phyloP scores from a whole-genome alignment of 306 rosid species.

The Comarum palustre region DNA sequence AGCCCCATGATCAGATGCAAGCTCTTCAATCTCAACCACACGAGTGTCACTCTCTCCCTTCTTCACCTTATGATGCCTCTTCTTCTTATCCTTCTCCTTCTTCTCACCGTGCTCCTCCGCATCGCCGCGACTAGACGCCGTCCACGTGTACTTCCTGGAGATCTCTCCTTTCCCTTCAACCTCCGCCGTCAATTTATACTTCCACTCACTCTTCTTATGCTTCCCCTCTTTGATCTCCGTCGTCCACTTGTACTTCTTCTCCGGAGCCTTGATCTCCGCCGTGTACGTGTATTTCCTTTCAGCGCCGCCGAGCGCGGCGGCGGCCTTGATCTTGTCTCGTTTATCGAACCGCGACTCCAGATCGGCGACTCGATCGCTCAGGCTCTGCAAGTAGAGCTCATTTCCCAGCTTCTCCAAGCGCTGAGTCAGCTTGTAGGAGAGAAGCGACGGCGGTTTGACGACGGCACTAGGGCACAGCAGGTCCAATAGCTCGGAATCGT shows the following conservation, averaged over 20 bases:
- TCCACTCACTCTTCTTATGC: slow-evolving; percentile 38
- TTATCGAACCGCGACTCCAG: slow-evolving; percentile 73
- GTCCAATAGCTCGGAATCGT: slow-evolving; percentile 36
- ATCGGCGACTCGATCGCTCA: slow-evolving; percentile 60
- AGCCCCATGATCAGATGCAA: slow-evolving; percentile 44
- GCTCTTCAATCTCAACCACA: slow-evolving; percentile 82
- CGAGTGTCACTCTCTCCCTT: slow-evolving; percentile 45
- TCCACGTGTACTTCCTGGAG: slow-evolving; percentile 55
- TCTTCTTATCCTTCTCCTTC: slow-evolving; percentile 36
- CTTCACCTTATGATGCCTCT: slow-evolving; percentile 22
- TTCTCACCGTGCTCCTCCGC: slow-evolving; percentile 20
- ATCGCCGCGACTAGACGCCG: slow-evolving; percentile 45
- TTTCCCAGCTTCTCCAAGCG: slow-evolving; percentile 43
- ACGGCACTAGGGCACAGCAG: slow-evolving; percentile 25
- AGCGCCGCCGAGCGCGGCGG: not conserved
- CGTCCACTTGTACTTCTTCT: slow-evolving; percentile 65
- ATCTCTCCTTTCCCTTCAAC: slow-evolving; percentile 59
- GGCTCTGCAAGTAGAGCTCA: slow-evolving; percentile 41
- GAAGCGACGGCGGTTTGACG: slow-evolving; percentile 32
- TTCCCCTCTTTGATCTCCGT: slow-evolving; percentile 62
- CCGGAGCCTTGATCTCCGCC: slow-evolving; percentile 64
- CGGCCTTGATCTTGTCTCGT: slow-evolving; percentile 26
- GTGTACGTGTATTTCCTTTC: slow-evolving; percentile 84
- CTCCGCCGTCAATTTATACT: slow-evolving; percentile 78
- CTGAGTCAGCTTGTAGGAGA: slow-evolving; percentile 38